phyloP scores from a whole-genome alignment of 2,329 filamentous ascomycete genomes.

The Trichoderma harzianum region DNA sequence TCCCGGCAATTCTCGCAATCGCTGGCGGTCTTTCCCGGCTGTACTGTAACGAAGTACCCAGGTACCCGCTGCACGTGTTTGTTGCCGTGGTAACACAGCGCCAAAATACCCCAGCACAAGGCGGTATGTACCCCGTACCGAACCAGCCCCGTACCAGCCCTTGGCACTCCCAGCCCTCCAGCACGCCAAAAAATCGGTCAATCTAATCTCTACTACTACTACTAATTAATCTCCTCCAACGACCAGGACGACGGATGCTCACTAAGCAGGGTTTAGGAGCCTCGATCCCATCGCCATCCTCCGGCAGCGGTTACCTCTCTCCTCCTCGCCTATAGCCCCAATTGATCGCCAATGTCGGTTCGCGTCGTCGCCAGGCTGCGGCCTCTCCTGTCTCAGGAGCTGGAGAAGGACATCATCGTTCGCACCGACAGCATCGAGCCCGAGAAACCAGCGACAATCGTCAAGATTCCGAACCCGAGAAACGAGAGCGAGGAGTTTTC shows the following conservation, averaged over 20 bases:
- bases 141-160: constrained; percentile 14
- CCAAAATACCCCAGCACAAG: neutral
- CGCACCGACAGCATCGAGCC: constrained; percentile 60
- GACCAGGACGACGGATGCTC: constrained; percentile 4
- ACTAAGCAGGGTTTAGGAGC: constrained; percentile 11
- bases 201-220: neutral
- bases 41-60: neutral
- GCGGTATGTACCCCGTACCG: neutral
- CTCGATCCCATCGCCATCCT: constrained; percentile 4
- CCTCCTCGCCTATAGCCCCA: constrained; percentile 19
- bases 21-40: constrained; percentile 34
- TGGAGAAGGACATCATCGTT: constrained; percentile 85
- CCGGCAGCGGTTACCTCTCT: constrained; percentile 19
- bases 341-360: constrained; percentile 54
- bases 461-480: constrained; percentile 91
- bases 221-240: neutral
- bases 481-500: constrained; percentile 88
- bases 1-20: constrained; percentile 17
- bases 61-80: neutral
- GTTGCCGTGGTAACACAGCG: constrained; percentile 29
- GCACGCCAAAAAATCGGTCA: constrained; percentile 14
- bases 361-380: constrained; percentile 88
- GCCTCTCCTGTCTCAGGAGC: constrained; percentile 80
- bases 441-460: constrained; percentile 61
- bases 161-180: neutral